Evolutionary conservation across 1,139 yeast species (phyloP), one percentile per base, ranked within the genome.

Genomic region (Candida sp.): DNA sequence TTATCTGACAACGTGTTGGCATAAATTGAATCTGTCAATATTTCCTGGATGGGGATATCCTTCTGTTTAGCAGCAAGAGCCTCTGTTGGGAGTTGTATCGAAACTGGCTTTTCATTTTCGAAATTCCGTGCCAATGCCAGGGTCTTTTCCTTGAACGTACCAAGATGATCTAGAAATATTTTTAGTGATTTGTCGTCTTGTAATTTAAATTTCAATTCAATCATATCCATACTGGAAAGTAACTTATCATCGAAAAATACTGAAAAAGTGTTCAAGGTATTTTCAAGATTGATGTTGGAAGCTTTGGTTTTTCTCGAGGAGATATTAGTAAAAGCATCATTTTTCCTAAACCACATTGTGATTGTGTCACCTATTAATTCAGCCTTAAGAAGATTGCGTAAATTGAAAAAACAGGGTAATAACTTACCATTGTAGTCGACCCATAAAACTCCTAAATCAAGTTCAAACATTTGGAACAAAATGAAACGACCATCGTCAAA

Each of bases 391-490:
- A 37, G 23, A 21, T 27, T 37, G 8, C 39, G 25, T 29, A 37
- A 21, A 29, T 37, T 37, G 8, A 37, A 37, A 5, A 29, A 27
- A 22, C 29, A 21, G 25, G 39, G 34, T 15, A 22, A 25, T 5
- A 37, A 12, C 5, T 8, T 6, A 15, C 25, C 34, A 29, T 29
- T 8, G 3, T 5, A 15, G 5, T 37, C 39, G 5, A 37, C 1
- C 34, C 33, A 29, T 12, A 37, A 9, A 29, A 27, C 8, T 2
- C 39, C 39, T 4, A 37, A 11, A 2, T 37, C 39, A 12, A 36
- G 44, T 5, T 38, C 43, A 22, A 45, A 22, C 5, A 48, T 23
- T 32, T 49, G 52, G 21, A 44, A 32, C 7, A 47, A 43, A 5
- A 40, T 35, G 15, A 44, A 30, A 15, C 44, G 36, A 9, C 43